These are phyloP conservation scores for Trametes sanguinea DNA, from an alignment of 768 basidiomycete genomes.

Conservation along the genomic window DNA sequence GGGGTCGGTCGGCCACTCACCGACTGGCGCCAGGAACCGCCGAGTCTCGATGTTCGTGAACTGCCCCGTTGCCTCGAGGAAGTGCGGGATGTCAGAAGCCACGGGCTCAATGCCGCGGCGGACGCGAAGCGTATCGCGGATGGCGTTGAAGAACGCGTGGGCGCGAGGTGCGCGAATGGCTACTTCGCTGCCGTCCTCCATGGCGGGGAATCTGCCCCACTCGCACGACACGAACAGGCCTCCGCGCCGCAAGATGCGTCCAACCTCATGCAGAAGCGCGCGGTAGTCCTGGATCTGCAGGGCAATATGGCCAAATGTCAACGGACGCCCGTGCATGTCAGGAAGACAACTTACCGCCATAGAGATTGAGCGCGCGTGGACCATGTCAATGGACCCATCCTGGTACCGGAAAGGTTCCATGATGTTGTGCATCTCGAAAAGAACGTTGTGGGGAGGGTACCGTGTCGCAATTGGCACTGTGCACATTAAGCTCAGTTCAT, in stretches of 20 bases:
- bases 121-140: conserved; percentile 39
- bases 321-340: conserved; percentile 17
- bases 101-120: conserved; percentile 42
- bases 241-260: conserved; percentile 66
- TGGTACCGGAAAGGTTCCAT: conserved; percentile 52
- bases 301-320: not conserved
- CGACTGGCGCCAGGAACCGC: conserved; percentile 52
- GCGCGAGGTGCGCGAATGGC: conserved; percentile 25
- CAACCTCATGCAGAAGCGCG: conserved; percentile 54
- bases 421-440: conserved; percentile 68
- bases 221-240: conserved; percentile 72
- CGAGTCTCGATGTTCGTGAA: conserved; percentile 46
- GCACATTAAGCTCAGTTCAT: not conserved
- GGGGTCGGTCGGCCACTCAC: conserved; percentile 49
- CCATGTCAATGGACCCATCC: conserved; percentile 59
- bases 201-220: conserved; percentile 48
- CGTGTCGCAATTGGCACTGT: conserved; percentile 73
- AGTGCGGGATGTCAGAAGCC: conserved; percentile 39
- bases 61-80: conserved; percentile 38
- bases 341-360: conserved; percentile 53
- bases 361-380: conserved; percentile 62
- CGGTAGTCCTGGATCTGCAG: conserved; percentile 58
- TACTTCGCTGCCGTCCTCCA: conserved; percentile 33
- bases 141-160: conserved; percentile 37
- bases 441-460: conserved; percentile 59